Percentiles rank a stretch among this genome's conserved stretches.
Evolutionary conservation across 1,139 yeast genomes (phyloP).

Genomic region (Geotrichum carabidarum): DNA sequence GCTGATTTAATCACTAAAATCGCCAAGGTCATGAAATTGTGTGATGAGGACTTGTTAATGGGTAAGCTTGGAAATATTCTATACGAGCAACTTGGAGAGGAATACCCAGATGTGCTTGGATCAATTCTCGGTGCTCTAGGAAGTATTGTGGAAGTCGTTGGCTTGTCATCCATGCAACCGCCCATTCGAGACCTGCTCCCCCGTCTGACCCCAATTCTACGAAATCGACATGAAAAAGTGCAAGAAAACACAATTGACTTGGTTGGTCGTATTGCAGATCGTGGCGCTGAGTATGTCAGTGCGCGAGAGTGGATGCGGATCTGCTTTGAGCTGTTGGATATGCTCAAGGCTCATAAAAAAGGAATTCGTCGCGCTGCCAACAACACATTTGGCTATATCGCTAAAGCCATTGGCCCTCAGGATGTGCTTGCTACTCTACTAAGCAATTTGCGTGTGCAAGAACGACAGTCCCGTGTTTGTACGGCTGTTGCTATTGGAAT

Average conservation of each 20-base stretch:
- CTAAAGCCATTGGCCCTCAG: constrained; percentile 92
- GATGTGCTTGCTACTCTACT: constrained; percentile 83
- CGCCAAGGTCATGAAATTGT: constrained; percentile 61
- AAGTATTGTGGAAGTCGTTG: constrained; percentile 48
- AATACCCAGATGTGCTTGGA: constrained; percentile 88
- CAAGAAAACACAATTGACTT: constrained; percentile 78
- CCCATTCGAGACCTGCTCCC: constrained; percentile 81
- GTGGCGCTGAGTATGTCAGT: constrained; percentile 79
- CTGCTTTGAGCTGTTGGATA: constrained; percentile 83
- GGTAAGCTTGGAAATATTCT: constrained; percentile 68
- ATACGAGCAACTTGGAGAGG: constrained; percentile 92
- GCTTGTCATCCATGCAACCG: constrained; percentile 65
- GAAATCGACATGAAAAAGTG: constrained; percentile 86
- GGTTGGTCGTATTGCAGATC: constrained; percentile 77
- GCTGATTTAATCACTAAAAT: constrained; percentile 69
- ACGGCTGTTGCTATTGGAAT: constrained; percentile 98
- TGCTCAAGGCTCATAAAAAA: constrained; percentile 79
- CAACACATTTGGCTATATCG: constrained; percentile 84
- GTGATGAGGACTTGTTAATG: constrained; percentile 61
- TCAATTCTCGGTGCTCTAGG: constrained; percentile 71
- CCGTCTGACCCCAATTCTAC: constrained; percentile 82
- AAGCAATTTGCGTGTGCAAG: constrained; percentile 84
- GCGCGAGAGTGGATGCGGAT: constrained; percentile 98
- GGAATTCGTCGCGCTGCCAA: constrained; percentile 81
- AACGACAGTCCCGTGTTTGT: constrained; percentile 92